Base-by-base conservation (phyloP, 495 filamentous ascomycete genomes). In the Aspergillus biplanus region DNA sequence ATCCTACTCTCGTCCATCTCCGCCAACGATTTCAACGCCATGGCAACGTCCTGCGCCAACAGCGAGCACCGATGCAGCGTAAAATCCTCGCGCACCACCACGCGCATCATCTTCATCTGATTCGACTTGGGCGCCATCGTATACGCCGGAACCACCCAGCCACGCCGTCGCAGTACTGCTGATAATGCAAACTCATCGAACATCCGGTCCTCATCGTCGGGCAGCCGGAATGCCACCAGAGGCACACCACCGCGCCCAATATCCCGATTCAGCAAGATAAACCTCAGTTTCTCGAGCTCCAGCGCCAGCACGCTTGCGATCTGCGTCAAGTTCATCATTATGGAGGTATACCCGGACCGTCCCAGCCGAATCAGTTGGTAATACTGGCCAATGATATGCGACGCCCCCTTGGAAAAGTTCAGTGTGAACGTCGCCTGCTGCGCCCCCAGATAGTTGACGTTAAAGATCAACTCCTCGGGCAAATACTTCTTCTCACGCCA, bases 341-440 rank as follows among this genome's bases (percentile, higher is more conserved):
- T 93, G 57, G 88, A 78, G 18, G 87, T 82, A 80, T 95, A 97
- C 13, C 93, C 93, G 67, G 87, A 86, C 82, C 95, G 93, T 52
- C 93, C 93, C 7, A 97, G 85, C 9, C 93, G 90, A 76, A 97
- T 95, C 72, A 97, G 79, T 73, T 96, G 93, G 79, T 97, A 97
- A 80, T 97, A 97, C 75, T 97, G 93, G 34, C 93, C 93, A 70
- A 97, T 96, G 65, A 97, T 87, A 68, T 96, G 93, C 44, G 88
- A 88, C 49, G 93, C 93, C 60, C 93, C 93, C 75, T 95, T 94
- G 73, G 89, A 92, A 82, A 97, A 97, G 81, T 97, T 97, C 56
- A 97, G 84, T n/a, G 93, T 97, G 82, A 96, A 96, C 56, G 91
- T 96, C n/a, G 92, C 87, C 76, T 97, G 93, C 67, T 97, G 92